Evolutionary conservation across 202 grass and related monocot genomes (phyloP), one percentile per base, ranked within the genome.

Genomic region (Schoenoplectus triqueter): DNA sequence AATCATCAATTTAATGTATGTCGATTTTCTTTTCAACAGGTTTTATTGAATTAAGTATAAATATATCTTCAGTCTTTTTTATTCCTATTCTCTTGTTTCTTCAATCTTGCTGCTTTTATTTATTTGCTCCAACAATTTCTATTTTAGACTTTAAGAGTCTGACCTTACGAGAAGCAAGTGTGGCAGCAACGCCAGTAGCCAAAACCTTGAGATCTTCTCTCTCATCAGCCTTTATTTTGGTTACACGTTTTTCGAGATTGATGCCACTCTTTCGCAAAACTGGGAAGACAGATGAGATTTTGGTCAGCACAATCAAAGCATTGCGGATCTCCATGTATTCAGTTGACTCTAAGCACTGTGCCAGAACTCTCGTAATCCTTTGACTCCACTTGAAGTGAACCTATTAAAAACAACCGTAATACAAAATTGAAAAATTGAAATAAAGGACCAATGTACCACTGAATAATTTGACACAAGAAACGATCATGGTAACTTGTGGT

Each of bases 311-410:
- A 87, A 94, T 90, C 86, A 99, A 94, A 9, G 91, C 96, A 54
- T 99, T 99, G 86, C 96, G 72, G 61, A 94, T 95, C 90, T 99
- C 96, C 96, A 99, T 95, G 86, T 95, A 99, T 89, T 99, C 96
- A 73, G 87, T 95, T 80, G 96, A 99, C 89, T 99, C 96, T 84
- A 99, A 89, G 78, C 96, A 99, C 79, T 95, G 96, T 50, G 88
- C 92, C 79, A 99, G 91, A 19, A 90, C 86, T 70, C 91, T 89
- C 13, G 96, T 99, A 65, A 99, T 99, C 87, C 88, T 95, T 92
- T 77, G 83, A 88, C 93, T 99, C 96, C 96, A 99, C 73, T 95
- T 99, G 85, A 89, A 93, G 76, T 95, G 93, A 82, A 95, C 90
- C 96, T 99, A 77, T 76, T n/a, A 68, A 66, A 31, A 31, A 31